Evolutionary conservation across 108 stramenopile species (phyloP).

Genomic region (Nitzschia inconspicua): DNA sequence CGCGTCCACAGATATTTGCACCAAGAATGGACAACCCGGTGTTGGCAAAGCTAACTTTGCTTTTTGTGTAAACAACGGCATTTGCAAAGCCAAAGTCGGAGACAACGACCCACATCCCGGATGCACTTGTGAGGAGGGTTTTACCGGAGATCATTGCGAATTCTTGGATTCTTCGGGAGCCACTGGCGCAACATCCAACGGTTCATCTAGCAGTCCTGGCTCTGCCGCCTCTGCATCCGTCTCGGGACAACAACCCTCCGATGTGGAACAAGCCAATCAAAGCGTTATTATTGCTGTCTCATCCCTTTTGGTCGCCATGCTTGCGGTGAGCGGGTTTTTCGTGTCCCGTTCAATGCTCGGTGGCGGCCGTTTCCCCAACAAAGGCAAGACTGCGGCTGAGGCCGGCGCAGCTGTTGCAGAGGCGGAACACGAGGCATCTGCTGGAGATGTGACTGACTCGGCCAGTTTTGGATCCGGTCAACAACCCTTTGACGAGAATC

Average conservation of each 20-base stretch:
- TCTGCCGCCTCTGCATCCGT: background rate
- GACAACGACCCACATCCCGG: slow-evolving; percentile 28
- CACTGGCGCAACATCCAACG: background rate
- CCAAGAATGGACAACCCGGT: slow-evolving; percentile 18
- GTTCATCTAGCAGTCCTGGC: background rate
- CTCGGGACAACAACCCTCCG: background rate
- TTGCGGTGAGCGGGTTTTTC: background rate
- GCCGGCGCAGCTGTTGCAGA: background rate
- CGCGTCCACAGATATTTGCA: slow-evolving; percentile 24
- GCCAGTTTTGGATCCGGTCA: no score
- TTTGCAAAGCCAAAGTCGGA: slow-evolving; percentile 24
- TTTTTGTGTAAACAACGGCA: slow-evolving; percentile 45
- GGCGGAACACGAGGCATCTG: background rate
- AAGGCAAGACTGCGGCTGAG: background rate
- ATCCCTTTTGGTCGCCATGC: background rate
- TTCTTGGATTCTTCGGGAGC: slow-evolving; percentile 1
- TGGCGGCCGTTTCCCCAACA: background rate
- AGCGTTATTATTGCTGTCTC: slow-evolving; percentile 2
- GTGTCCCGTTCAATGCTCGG: background rate
- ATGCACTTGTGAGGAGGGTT: slow-evolving; percentile 28
- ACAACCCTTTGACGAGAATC: background rate
- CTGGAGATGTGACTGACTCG: no score
- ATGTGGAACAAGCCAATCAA: background rate
- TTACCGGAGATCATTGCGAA: slow-evolving; percentile 33
- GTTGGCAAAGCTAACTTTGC: slow-evolving; percentile 23